A percentile compares a stretch with the other conserved stretches of the same genome.
These are phyloP conservation scores for Pichia kudriavzevii DNA, from an alignment of 1,139 yeast species.

Conservation along the genomic window DNA sequence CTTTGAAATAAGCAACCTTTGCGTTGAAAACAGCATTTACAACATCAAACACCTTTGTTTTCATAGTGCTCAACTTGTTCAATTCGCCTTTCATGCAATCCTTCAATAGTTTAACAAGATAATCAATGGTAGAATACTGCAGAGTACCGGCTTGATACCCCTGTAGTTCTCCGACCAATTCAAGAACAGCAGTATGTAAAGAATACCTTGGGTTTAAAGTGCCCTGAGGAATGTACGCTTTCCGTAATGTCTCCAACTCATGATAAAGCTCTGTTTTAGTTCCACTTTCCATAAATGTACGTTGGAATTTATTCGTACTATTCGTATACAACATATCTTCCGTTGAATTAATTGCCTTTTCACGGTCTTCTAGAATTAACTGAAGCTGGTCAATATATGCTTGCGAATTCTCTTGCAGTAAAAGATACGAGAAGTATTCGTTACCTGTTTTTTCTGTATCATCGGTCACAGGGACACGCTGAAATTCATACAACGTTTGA, in stretches of 20 bases:
- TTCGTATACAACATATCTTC: slow-evolving; percentile 17
- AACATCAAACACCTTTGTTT: slow-evolving; percentile 39
- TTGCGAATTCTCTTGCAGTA: slow-evolving; percentile 65
- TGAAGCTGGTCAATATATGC: slow-evolving; percentile 58
- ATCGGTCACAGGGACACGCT: slow-evolving; percentile 34
- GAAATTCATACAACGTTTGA: slow-evolving; percentile 36
- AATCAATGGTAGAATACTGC: slow-evolving; percentile 6
- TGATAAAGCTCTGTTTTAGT: slow-evolving; percentile 3
- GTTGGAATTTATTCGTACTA: slow-evolving; percentile 1
- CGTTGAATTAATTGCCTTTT: slow-evolving; percentile 34
- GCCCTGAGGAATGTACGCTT: slow-evolving; percentile 29
- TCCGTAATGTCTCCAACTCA: slow-evolving; percentile 31
- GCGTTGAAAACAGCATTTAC: slow-evolving; percentile 67
- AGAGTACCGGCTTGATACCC: slow-evolving; percentile 1
- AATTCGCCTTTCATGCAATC: slow-evolving; percentile 20
- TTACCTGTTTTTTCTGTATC: slow-evolving; percentile 46
- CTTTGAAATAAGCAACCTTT: slow-evolving; percentile 73
- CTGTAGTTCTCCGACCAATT: slow-evolving; percentile 10
- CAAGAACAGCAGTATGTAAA: slow-evolving; percentile 17
- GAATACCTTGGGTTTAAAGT: slow-evolving; percentile 22
- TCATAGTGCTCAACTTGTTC: slow-evolving; percentile 16
- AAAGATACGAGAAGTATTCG: slow-evolving; percentile 68
- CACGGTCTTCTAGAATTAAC: slow-evolving; percentile 50
- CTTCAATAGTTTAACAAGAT: slow-evolving; percentile 14
- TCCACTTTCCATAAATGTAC: slow-evolving; percentile 1